A percentile compares a stretch with the other conserved stretches of the same genome.
These are phyloP conservation scores for Plicaturopsis crispa DNA, from an alignment of 768 basidiomycete genomes.

Conservation along the genomic window DNA sequence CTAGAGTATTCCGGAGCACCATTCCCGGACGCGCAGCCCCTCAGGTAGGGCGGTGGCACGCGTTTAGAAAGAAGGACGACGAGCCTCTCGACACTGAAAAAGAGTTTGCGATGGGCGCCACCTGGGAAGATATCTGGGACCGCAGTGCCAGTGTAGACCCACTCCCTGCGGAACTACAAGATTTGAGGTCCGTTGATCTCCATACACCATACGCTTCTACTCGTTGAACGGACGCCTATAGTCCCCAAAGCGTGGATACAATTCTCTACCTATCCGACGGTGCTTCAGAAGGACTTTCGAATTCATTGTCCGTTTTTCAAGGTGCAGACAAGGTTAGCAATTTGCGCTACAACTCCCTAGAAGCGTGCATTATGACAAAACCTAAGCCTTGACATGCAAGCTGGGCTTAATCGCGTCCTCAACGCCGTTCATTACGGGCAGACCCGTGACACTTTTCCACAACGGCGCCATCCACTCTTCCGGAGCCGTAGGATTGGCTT, in stretches of 20 bases:
- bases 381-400: conserved; percentile 20
- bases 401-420: conserved; percentile 64
- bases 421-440: conserved; percentile 74
- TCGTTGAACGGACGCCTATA: conserved; percentile 4
- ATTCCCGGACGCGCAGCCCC: conserved; percentile 49
- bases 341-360: background rate
- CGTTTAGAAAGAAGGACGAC: conserved; percentile 36
- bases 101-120: conserved; percentile 14
- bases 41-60: conserved; percentile 71
- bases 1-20: conserved; percentile 51
- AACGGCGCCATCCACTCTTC: conserved; percentile 45
- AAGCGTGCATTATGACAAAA: background rate
- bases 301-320: conserved; percentile 34
- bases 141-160: conserved; percentile 12
- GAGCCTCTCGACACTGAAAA: conserved; percentile 3
- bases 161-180: conserved; percentile 32
- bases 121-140: conserved; percentile 52
- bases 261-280: conserved; percentile 52
- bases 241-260: conserved; percentile 22
- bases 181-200: conserved; percentile 24
- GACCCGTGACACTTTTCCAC: conserved; percentile 62
- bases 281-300: conserved; percentile 48
- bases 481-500: conserved; percentile 66
- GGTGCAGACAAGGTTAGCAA: conserved; percentile 40
- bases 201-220: background rate